Conservation (phyloP, 2,329 filamentous ascomycete species). For the Fusarium lyarnte region DNA sequence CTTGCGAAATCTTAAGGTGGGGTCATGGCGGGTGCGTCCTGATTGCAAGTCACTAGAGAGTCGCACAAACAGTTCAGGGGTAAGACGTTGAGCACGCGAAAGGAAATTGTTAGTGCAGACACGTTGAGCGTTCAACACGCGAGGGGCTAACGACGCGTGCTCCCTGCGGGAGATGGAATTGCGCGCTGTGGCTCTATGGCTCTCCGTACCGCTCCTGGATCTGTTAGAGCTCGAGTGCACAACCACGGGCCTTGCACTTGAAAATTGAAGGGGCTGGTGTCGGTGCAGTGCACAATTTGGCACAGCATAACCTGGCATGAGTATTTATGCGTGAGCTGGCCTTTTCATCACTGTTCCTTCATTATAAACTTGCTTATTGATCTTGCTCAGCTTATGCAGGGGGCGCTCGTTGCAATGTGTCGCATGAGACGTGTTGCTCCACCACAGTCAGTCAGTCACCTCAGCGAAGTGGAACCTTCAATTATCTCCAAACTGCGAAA, state of each 20-base stretch:
- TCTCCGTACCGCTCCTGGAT: neutral
- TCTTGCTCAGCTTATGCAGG: neutral
- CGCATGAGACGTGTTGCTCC: no score
- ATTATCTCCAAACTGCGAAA: neutral
- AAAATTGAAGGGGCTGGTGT: neutral
- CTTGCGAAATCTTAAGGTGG: neutral
- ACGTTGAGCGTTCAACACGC: neutral
- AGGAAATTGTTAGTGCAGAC: neutral
- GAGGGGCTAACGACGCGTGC: neutral
- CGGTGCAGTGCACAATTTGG: neutral
- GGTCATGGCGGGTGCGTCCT: neutral
- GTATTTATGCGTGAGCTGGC: neutral
- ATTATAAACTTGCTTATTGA: neutral
- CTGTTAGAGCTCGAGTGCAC: neutral
- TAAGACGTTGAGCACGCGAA: neutral
- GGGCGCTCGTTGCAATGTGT: neutral
- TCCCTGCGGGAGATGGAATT: accelerated
- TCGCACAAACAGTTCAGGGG: neutral
- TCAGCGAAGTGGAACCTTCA: neutral
- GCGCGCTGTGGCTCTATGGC: no score
- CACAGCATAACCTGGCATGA: neutral
- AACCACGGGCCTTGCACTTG: neutral
- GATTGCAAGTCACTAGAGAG: neutral
- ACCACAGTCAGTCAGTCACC: neutral
- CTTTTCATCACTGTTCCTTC: neutral